Evolutionary conservation across 306 rosid species (phyloP).

Genomic region (Casuarina cunninghamiana): DNA sequence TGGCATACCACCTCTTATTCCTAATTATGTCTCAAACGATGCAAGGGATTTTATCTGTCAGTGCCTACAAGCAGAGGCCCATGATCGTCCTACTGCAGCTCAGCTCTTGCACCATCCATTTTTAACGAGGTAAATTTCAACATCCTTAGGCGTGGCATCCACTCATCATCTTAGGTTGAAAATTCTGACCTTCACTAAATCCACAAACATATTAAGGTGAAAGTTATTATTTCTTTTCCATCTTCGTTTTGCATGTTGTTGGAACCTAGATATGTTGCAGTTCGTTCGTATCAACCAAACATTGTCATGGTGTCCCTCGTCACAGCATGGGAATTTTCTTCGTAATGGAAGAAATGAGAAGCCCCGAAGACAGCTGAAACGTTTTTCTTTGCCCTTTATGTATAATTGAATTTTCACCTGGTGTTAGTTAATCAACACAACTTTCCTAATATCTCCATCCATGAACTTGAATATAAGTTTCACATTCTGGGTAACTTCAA

Average conservation of each 20-base stretch:
- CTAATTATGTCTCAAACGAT: conserved; percentile 71
- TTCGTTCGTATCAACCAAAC: not conserved
- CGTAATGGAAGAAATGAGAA: not conserved
- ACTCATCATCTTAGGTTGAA: conserved; percentile 48
- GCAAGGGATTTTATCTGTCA: conserved; percentile 65
- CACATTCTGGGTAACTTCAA: not conserved
- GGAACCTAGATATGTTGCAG: not conserved
- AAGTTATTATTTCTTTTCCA: conserved; percentile 13
- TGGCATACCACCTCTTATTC: conserved; percentile 69
- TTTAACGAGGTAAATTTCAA: conserved; percentile 25
- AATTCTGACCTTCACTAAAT: conserved; percentile 11
- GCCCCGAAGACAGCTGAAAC: not conserved
- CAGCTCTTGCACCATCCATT: conserved; percentile 73
- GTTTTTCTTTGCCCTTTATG: too few species aligned
- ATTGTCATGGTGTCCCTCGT: not conserved
- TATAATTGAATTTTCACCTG: too few species aligned
- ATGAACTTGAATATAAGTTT: not conserved
- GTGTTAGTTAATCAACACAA: not conserved
- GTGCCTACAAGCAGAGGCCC: conserved; percentile 76
- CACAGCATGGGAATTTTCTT: not conserved
- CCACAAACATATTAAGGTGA: conserved; percentile 38
- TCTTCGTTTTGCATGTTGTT: not conserved
- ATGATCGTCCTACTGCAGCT: conserved; percentile 66
- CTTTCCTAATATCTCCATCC: not conserved
- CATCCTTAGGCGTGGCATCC: conserved; percentile 65